These are phyloP conservation scores for Neoarthrinium moseri DNA, from an alignment of 2,329 filamentous ascomycete species.

Conservation along the genomic window DNA sequence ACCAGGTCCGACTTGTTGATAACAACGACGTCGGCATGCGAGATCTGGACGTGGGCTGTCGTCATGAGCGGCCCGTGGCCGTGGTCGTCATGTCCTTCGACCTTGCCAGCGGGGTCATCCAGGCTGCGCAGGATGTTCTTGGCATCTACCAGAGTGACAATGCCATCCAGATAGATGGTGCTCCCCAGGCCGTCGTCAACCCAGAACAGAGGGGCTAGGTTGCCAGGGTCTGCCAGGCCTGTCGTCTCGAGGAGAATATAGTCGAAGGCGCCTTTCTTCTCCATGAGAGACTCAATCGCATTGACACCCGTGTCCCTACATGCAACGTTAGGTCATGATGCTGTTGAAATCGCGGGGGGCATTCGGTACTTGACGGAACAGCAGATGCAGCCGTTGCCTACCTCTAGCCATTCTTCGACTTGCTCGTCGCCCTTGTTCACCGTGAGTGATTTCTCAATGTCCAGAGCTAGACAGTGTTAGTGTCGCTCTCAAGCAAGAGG, in stretches of 20 bases:
- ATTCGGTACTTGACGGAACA: conserved; percentile 82
- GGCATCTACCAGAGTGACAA: conserved; percentile 92
- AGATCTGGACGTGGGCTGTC: conserved; percentile 93
- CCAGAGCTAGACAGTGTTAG: conserved; percentile 58
- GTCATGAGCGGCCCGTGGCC: conserved; percentile 71
- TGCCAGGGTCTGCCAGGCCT: conserved; percentile 90
- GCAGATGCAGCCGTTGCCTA: conserved; percentile 96
- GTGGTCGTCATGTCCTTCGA: conserved; percentile 50
- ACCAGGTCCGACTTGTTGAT: conserved; percentile 94
- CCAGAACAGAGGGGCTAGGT: conserved; percentile 96
- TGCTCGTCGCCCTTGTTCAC: conserved; percentile 80
- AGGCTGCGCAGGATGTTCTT: conserved; percentile 85
- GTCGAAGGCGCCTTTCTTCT: conserved; percentile 89
- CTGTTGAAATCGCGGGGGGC: neutral
- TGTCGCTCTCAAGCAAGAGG: neutral
- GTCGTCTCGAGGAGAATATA: conserved; percentile 98
- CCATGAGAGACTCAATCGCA: conserved; percentile 94
- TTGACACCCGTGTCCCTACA: conserved; percentile 83
- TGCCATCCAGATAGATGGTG: conserved; percentile 94
- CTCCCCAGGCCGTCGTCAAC: conserved; percentile 93
- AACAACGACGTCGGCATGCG: conserved; percentile 91
- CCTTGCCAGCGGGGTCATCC: conserved; percentile 65
- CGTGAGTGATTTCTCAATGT: conserved; percentile 94
- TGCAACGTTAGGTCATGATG: conserved; percentile 20
- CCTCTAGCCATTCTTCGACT: conserved; percentile 91